These are phyloP conservation scores for Verruconis gallopava DNA, from an alignment of 2,329 filamentous ascomycete species.

Conservation along the genomic window DNA sequence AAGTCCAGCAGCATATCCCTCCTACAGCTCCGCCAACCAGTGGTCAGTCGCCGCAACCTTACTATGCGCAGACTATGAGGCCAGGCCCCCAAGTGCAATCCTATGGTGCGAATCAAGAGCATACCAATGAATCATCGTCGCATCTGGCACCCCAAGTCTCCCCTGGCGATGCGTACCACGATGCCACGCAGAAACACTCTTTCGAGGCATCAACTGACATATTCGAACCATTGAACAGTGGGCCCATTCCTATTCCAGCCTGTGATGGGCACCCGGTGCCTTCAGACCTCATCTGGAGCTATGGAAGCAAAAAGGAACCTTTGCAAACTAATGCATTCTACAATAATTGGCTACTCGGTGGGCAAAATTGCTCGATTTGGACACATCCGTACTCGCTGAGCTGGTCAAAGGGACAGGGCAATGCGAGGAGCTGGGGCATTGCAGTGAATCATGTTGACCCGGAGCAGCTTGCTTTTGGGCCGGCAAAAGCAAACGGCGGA, in stretches of 20 bases:
- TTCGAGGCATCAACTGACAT: slow-evolving; percentile 4
- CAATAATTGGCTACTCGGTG: slow-evolving; percentile 64
- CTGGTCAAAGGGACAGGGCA: slow-evolving; percentile 35
- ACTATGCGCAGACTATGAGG: background rate
- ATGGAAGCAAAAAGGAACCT: slow-evolving; percentile 2
- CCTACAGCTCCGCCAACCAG: too few species aligned
- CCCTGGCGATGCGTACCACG: too few species aligned
- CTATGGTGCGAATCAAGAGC: background rate
- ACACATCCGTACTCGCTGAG: slow-evolving; percentile 47
- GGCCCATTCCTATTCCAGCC: slow-evolving; percentile 17
- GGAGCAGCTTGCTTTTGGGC: slow-evolving; percentile 54
- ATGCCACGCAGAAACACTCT: too few species aligned
- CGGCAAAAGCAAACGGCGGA: slow-evolving; percentile 30
- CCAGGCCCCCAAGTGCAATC: background rate
- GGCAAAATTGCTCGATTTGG: slow-evolving; percentile 56
- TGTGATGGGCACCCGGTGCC: slow-evolving; percentile 29
- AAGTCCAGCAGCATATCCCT: too few species aligned
- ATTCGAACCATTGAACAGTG: background rate
- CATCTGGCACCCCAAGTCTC: background rate
- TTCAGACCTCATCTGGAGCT: background rate
- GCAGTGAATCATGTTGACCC: slow-evolving; percentile 61
- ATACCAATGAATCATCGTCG: background rate
- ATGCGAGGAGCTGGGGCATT: slow-evolving; percentile 62
- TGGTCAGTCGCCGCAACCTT: too few species aligned
- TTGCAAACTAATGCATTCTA: slow-evolving; percentile 60